Evolutionary conservation across 2,329 filamentous ascomycete genomes (phyloP).

Genomic region (Didymosphaeria variabile): DNA sequence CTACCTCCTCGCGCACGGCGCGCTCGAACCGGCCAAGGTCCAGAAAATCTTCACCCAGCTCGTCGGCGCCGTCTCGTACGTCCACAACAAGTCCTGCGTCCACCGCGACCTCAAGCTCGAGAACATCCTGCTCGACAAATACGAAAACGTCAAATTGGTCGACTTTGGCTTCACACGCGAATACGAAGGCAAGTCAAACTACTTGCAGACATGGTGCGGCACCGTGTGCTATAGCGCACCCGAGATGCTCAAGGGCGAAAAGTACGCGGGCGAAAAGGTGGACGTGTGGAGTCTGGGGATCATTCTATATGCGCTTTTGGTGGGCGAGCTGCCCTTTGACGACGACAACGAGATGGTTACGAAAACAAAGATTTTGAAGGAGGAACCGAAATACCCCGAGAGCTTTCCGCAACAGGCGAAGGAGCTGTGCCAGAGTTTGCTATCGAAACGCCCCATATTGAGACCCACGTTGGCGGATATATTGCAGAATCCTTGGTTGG

Average conservation of each 20-base stretch:
- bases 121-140: conserved; percentile 93
- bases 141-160: conserved; percentile 96
- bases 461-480: conserved; percentile 86
- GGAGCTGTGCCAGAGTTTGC: conserved; percentile 77
- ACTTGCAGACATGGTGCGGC: conserved; percentile 96
- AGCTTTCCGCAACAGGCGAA: conserved; percentile 80
- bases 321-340: conserved; percentile 91
- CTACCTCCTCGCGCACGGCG: conserved; percentile 87
- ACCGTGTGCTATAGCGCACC: conserved; percentile 98
- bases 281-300: conserved; percentile 94
- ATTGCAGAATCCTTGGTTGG: conserved; percentile 84
- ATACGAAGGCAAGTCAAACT: conserved; percentile 93
- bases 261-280: conserved; percentile 97
- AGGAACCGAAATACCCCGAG: conserved; percentile 86
- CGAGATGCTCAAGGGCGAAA: conserved; percentile 98
- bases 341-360: conserved; percentile 93
- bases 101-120: conserved; percentile 97
- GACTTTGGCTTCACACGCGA: conserved; percentile 98
- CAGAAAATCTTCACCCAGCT: conserved; percentile 97
- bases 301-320: conserved; percentile 82
- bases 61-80: conserved; percentile 92
- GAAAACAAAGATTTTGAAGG: conserved; percentile 81
- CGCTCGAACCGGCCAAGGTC: conserved; percentile 83
- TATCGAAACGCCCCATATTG: conserved; percentile 88
- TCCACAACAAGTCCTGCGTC: conserved; percentile 93